These are phyloP conservation scores for Kodamaea restingae DNA, from an alignment of 805 yeast species.

Conservation along the genomic window DNA sequence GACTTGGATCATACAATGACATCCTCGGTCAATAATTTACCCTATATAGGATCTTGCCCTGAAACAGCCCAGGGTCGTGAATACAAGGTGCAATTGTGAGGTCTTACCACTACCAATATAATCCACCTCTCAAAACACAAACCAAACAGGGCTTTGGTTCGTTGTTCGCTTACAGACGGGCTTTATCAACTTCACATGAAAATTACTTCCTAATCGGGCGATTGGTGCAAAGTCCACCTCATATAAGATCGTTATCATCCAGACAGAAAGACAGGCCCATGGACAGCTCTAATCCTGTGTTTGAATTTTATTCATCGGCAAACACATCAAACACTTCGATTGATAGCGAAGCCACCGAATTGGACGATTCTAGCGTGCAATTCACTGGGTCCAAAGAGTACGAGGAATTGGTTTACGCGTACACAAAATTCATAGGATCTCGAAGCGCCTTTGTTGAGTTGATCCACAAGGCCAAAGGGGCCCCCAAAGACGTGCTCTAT, in stretches of 20 bases:
- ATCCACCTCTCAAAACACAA: too few species aligned
- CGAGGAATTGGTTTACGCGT: conserved; percentile 6
- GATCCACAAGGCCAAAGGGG: conserved; percentile 7
- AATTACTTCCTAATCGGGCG: neutral
- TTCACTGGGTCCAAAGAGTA: conserved; percentile 4
- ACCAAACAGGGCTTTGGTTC: too few species aligned
- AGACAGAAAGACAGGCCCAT: neutral
- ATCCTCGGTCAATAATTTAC: too few species aligned
- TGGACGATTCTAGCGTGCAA: neutral
- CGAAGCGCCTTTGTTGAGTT: conserved; percentile 4
- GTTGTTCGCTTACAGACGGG: neutral
- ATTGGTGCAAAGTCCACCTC: neutral
- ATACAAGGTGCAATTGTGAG: too few species aligned
- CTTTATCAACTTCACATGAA: neutral
- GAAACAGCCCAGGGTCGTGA: too few species aligned
- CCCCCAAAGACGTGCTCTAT: conserved; percentile 5
- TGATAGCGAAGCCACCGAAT: conserved; percentile 4
- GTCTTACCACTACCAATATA: too few species aligned
- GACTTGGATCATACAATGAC: too few species aligned
- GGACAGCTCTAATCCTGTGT: neutral
- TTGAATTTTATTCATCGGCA: conserved; percentile 7
- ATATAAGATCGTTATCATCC: neutral
- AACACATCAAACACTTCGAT: conserved; percentile 8
- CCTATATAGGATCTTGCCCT: too few species aligned
- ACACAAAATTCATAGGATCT: conserved; percentile 4